phyloP scores from a whole-genome alignment of 2,329 filamentous ascomycete species.

The Trichoderma brevicompactum region DNA sequence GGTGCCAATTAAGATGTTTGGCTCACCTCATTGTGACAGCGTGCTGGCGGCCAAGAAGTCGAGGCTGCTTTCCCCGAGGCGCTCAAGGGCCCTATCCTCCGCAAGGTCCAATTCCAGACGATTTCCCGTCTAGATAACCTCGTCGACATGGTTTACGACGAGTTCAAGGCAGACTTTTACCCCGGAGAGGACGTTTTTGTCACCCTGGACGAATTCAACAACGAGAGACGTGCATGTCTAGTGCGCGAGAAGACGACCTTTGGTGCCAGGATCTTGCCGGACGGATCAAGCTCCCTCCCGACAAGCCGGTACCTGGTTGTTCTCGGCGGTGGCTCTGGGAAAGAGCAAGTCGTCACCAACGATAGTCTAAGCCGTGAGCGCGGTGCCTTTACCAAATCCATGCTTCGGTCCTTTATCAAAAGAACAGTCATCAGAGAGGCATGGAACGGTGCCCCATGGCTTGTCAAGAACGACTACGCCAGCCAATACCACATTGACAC shows the following conservation, averaged over 20 bases:
- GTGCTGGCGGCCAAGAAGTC: constrained; percentile 81
- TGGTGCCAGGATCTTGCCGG: constrained; percentile 59
- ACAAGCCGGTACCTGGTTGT: constrained; percentile 85
- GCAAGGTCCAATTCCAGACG: constrained; percentile 88
- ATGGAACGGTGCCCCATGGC: constrained; percentile 96
- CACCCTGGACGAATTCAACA: constrained; percentile 64
- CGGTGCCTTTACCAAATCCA: constrained; percentile 92
- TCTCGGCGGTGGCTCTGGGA: constrained; percentile 60
- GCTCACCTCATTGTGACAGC: constrained; percentile 50
- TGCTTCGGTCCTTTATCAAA: constrained; percentile 91
- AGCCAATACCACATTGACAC: constrained; percentile 83
- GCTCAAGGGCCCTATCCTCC: constrained; percentile 86
- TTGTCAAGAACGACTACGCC: constrained; percentile 86
- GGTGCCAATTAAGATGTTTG: background rate
- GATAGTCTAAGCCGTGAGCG: constrained; percentile 83
- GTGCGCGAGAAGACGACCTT: constrained; percentile 88
- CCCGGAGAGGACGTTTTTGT: constrained; percentile 84
- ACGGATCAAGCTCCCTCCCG: constrained; percentile 71
- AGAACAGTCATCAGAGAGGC: constrained; percentile 89
- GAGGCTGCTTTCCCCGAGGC: constrained; percentile 91
- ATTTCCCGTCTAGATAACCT: constrained; percentile 86
- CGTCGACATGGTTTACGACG: constrained; percentile 69
- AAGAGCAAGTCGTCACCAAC: constrained; percentile 80
- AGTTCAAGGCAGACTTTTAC: constrained; percentile 90
- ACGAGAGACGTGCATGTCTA: constrained; percentile 71